Conservation (phyloP, 306 rosid genomes). For the Comarum palustre region DNA sequence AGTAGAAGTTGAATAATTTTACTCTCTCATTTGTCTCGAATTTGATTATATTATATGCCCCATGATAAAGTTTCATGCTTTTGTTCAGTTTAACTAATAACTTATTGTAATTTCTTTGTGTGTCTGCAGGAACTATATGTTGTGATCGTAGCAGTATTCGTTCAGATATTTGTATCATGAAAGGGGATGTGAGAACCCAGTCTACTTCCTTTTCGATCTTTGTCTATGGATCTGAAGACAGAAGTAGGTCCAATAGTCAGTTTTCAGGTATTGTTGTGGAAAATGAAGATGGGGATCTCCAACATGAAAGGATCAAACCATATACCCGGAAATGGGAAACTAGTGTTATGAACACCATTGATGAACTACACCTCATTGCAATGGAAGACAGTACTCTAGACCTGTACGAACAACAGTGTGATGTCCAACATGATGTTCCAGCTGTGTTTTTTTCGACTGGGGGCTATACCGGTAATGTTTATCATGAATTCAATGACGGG, state of each 20-base stretch:
- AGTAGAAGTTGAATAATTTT: background rate
- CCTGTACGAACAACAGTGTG: conserved; percentile 36
- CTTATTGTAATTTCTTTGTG: background rate
- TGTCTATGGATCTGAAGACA: conserved; percentile 47
- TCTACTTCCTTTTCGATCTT: conserved; percentile 64
- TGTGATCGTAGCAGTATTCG: conserved; percentile 80
- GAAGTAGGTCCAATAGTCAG: background rate
- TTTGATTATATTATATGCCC: background rate
- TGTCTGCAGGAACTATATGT: conserved; percentile 62
- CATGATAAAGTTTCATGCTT: background rate
- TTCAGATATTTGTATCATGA: conserved; percentile 80
- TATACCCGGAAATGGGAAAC: conserved; percentile 94
- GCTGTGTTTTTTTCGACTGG: conserved; percentile 93
- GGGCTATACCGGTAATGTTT: conserved; percentile 93
- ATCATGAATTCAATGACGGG: conserved; percentile 96
- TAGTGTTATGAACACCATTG: conserved; percentile 68
- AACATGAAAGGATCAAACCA: conserved; percentile 64
- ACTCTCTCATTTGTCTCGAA: background rate
- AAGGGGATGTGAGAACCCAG: conserved; percentile 81
- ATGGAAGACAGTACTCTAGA: conserved; percentile 35
- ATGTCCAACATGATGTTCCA: conserved; percentile 72
- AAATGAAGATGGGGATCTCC: conserved; percentile 29
- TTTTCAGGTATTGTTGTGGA: conserved; percentile 23
- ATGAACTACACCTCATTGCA: conserved; percentile 59
- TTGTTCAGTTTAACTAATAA: background rate